Evolutionary conservation across 2,329 filamentous ascomycete genomes (phyloP), one percentile per base, ranked within the genome.

Genomic region (Sordariomycetes sp.): DNA sequence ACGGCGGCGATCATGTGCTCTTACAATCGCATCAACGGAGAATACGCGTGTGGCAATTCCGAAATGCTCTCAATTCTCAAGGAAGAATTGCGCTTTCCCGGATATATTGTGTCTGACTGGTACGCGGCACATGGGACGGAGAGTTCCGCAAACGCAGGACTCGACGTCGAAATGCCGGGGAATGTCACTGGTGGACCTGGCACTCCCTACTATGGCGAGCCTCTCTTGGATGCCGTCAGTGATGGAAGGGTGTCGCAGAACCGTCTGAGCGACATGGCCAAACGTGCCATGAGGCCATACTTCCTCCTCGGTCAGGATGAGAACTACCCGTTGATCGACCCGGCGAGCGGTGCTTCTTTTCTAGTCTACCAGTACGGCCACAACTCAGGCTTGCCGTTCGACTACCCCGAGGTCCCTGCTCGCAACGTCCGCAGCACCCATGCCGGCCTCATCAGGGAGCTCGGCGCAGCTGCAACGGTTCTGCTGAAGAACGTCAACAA

Each of bases 281-380:
- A 19, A 3, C 47, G 57, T 19, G 47, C 65, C 19, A 46, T 76
- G 14, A 66, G 71, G 8, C 58, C 70, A 0, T 77, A 68, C 62
- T 76, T 70, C 42, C 60, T 69, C 36, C 53, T 73, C 39, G 59
- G 59, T 3, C 70, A 75, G 39, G 63, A 70, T 38, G 45, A 63
- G 15, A 54, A 51, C 21, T 66, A 68, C 26, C 59, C 64, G 4
- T 17, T 35, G 2, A 12, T 38, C 4, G 38, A 42, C 23, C 37
- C 37, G 8, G 15, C 28, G 16, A 18, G 28, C 15, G 28, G 28
- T n/a, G 12, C 28, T 6, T 12, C 18, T 5, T 30, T 30, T 14
- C n/a, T 12, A 24, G 18, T n/a, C 6, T 30, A 30, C 28, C 28
- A 30, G 18, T 5, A 14, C 28, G 28, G 28, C 18, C 28, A 30